Conservation (phyloP, 495 filamentous ascomycete genomes). For the Bryoglossum gracile region DNA sequence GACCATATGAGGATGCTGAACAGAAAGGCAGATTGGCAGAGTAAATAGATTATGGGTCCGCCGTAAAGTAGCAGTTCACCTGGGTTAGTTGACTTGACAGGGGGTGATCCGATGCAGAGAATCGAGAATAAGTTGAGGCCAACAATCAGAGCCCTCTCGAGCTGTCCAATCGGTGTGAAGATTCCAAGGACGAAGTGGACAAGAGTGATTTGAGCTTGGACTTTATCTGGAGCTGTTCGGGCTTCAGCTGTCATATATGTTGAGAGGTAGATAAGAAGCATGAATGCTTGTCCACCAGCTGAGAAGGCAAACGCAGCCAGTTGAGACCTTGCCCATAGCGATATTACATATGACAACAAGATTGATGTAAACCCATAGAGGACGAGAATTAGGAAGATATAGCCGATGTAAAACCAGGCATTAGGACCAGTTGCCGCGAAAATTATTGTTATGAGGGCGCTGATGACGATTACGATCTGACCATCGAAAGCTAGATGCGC, state of each 20-base stretch:
- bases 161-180: conserved; percentile 58
- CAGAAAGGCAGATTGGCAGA: conserved; percentile 56
- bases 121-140: conserved; percentile 68
- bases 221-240: conserved; percentile 48
- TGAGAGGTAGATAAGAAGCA: conserved; percentile 72
- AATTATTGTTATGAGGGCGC: conserved; percentile 51
- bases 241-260: conserved; percentile 59
- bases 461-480: conserved; percentile 49
- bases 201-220: conserved; percentile 48
- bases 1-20: conserved; percentile 60
- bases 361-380: conserved; percentile 66
- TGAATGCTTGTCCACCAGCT: conserved; percentile 55
- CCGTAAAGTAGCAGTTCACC: conserved; percentile 64
- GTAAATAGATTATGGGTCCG: conserved; percentile 66
- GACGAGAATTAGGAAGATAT: conserved; percentile 65
- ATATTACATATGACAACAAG: conserved; percentile 62
- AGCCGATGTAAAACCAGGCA: conserved; percentile 62
- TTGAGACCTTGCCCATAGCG: conserved; percentile 58
- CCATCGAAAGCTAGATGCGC: conserved; percentile 76
- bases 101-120: conserved; percentile 48
- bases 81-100: conserved; percentile 53
- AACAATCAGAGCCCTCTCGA: conserved; percentile 60
- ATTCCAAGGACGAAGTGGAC: conserved; percentile 59
- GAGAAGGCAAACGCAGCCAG: conserved; percentile 66
- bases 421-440: conserved; percentile 44